Conservation (phyloP, 768 basidiomycete genomes). For the Dendrothele bispora region DNA sequence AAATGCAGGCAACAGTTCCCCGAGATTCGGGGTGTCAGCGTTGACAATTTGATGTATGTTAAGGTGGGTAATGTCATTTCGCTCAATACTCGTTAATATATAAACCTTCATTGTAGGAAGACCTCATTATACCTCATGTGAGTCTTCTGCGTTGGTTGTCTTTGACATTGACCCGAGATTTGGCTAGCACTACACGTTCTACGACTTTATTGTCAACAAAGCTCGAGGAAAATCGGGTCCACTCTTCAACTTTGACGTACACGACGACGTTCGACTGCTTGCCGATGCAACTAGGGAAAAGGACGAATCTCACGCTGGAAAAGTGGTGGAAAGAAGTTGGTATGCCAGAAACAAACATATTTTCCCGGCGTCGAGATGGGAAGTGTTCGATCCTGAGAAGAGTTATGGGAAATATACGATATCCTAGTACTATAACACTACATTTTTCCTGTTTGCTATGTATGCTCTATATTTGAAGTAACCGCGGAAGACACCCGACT, state of each 20-base stretch:
- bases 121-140: slow-evolving; percentile 96
- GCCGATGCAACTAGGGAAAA: slow-evolving; percentile 96
- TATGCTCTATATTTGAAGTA: too few relatives aligned
- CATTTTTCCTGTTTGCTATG: too few relatives aligned
- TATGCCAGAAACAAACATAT: slow-evolving; percentile 97
- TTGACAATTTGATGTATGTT: slow-evolving; percentile 98
- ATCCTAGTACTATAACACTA: slow-evolving; percentile 32
- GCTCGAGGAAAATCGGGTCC: slow-evolving; percentile 98
- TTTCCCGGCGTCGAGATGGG: slow-evolving; percentile 96
- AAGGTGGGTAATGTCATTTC: slow-evolving; percentile 54
- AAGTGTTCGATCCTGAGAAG: slow-evolving; percentile 95
- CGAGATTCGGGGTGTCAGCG: slow-evolving; percentile 84
- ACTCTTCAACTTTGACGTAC: slow-evolving; percentile 97
- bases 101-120: slow-evolving; percentile 61
- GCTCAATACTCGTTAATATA: slow-evolving; percentile 7
- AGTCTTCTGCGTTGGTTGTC: slow-evolving; percentile 21
- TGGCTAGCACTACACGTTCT: slow-evolving; percentile 93
- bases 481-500: too few relatives aligned
- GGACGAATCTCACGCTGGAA: slow-evolving; percentile 98
- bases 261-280: slow-evolving; percentile 94
- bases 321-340: slow-evolving; percentile 95
- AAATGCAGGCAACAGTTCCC: slow-evolving; percentile 93
- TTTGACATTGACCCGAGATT: slow-evolving; percentile 7
- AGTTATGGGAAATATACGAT: slow-evolving; percentile 92
- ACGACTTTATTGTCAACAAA: slow-evolving; percentile 98